A percentile compares a stretch with the other conserved stretches of the same genome.
These are phyloP conservation scores for Amaranthus tricolor DNA, from an alignment of 179 eudicot species.

Conservation along the genomic window DNA sequence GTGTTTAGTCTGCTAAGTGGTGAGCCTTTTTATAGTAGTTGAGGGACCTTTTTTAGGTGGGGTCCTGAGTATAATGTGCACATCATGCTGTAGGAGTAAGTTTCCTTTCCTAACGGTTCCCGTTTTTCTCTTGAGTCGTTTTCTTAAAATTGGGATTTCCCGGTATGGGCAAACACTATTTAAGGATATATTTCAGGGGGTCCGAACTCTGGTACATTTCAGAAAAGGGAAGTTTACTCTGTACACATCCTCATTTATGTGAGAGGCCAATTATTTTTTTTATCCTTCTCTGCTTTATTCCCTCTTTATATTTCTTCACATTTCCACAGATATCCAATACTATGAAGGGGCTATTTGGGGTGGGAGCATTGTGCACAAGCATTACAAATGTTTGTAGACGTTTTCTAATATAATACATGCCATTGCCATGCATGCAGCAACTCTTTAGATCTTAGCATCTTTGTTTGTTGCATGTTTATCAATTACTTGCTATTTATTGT, in stretches of 20 bases:
- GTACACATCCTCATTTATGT: conserved; percentile 10
- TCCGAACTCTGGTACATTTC: neutral
- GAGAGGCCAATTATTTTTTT: neutral
- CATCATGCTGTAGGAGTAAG: conserved; percentile 5
- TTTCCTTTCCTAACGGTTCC: conserved; percentile 11
- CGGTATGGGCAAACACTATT: conserved; percentile 11
- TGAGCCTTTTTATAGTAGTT: conserved; percentile 26
- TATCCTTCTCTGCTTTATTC: neutral
- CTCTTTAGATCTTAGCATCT: neutral
- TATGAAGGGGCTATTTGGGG: conserved; percentile 11
- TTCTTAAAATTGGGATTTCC: conserved; percentile 17
- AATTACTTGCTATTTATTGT: neutral
- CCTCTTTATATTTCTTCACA: neutral
- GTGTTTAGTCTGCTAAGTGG: conserved; percentile 27
- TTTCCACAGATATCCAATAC: neutral
- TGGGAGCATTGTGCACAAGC: neutral
- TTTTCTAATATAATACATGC: neutral
- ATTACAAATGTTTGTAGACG: neutral
- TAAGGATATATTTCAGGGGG: conserved; percentile 16
- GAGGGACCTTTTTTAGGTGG: conserved; percentile 11
- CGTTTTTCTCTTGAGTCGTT: conserved; percentile 17
- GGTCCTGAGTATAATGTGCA: conserved; percentile 15
- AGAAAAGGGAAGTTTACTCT: neutral
- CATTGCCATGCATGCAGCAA: conserved; percentile 1
- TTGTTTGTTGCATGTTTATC: neutral